Evolutionary conservation across 768 basidiomycete genomes (phyloP).

Genomic region (Tricholoma furcatifolium): DNA sequence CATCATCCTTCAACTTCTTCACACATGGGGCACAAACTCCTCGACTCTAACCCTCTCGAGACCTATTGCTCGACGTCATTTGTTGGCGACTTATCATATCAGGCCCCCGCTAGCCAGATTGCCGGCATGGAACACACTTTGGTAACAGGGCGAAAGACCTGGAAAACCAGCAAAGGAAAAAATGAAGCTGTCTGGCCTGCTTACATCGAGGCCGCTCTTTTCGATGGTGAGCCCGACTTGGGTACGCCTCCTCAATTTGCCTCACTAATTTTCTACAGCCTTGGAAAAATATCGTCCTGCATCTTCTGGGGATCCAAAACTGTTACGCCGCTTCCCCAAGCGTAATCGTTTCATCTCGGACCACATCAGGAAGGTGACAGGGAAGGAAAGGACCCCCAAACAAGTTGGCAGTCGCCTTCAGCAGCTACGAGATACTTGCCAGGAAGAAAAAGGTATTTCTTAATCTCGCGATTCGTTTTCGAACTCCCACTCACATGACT

Average conservation of each 20-base stretch:
- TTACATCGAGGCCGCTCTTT: slow-evolving; percentile 55
- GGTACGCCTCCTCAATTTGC: slow-evolving; percentile 1
- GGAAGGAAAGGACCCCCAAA: slow-evolving; percentile 58
- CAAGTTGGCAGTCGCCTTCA: slow-evolving; percentile 72
- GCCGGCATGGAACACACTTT: slow-evolving; percentile 25
- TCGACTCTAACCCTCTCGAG: slow-evolving; percentile 14
- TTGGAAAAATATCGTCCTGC: slow-evolving; percentile 55
- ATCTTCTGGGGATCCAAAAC: slow-evolving; percentile 48
- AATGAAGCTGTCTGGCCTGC: slow-evolving; percentile 65
- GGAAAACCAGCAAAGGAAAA: slow-evolving; percentile 53
- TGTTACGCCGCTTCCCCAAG: slow-evolving; percentile 60
- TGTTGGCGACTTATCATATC: slow-evolving; percentile 18
- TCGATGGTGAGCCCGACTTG: slow-evolving; percentile 47
- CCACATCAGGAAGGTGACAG: slow-evolving; percentile 55
- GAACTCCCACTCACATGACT: not conserved
- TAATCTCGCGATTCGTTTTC: not conserved
- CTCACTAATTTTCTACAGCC: slow-evolving; percentile 31
- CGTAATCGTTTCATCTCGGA: slow-evolving; percentile 68
- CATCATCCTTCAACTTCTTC: slow-evolving; percentile 4
- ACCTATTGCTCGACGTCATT: slow-evolving; percentile 16
- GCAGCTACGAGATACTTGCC: slow-evolving; percentile 62
- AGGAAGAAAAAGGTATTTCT: slow-evolving; percentile 53
- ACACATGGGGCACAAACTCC: not conserved
- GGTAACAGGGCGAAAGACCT: slow-evolving; percentile 51
- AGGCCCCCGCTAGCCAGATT: slow-evolving; percentile 7